phyloP scores from a whole-genome alignment of 2,329 filamentous ascomycete species.

The Ophiostoma tasmaniense region DNA sequence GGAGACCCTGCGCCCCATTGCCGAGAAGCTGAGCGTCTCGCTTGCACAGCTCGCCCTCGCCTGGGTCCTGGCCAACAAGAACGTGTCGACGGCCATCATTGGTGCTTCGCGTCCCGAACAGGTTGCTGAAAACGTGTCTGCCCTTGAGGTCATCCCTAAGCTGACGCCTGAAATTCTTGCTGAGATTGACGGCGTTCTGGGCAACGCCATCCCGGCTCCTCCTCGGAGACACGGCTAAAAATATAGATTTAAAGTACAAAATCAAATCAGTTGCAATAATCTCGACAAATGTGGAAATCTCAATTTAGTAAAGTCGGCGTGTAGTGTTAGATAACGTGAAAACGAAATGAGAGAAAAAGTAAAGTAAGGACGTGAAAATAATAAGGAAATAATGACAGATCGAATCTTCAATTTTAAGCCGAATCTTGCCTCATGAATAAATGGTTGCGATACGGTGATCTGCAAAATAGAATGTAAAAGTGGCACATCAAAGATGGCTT shows the following conservation, averaged over 20 bases:
- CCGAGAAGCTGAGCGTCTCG: constrained; percentile 48
- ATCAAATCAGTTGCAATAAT: background rate
- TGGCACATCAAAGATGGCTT: background rate
- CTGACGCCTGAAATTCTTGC: constrained; percentile 42
- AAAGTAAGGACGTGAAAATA: background rate
- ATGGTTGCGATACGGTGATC: constrained; percentile 3
- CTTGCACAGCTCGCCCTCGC: constrained; percentile 44
- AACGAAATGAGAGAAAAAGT: background rate
- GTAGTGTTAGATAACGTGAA: background rate
- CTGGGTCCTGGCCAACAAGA: constrained; percentile 47
- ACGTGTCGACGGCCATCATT: constrained; percentile 45
- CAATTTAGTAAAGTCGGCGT: background rate
- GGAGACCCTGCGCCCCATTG: constrained; percentile 31
- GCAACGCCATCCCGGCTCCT: constrained; percentile 15
- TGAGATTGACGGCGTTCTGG: constrained; percentile 40
- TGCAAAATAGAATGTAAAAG: constrained; percentile 7
- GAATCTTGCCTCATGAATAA: background rate
- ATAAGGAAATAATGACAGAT: background rate
- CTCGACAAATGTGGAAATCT: background rate
- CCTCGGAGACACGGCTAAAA: constrained; percentile 10
- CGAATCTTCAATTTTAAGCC: background rate
- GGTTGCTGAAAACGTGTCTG: constrained; percentile 42
- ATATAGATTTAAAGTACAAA: background rate
- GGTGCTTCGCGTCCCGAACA: constrained; percentile 45
- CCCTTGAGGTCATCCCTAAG: constrained; percentile 37